Base-by-base conservation (phyloP, 345 rosid species). In the Camelina neglecta region DNA sequence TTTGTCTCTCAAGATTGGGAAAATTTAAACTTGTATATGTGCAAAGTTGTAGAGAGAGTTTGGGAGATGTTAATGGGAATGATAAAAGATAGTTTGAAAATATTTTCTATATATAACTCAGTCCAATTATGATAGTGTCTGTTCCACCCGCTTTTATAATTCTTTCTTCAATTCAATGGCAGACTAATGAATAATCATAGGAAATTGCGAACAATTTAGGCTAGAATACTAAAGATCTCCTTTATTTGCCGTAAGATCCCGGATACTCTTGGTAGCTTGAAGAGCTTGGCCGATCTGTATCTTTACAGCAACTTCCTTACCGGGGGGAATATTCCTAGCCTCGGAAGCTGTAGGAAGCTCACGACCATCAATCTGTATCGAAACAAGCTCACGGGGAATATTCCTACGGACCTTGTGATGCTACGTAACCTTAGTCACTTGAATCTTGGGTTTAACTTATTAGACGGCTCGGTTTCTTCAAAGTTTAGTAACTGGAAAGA, bases 351-450 rank as follows among this genome's bases (percentile, higher is more conserved):
- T 76, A 61, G 57, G 62, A 80, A 75, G 61, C 85, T 92, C 31
- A 66, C 80, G 56, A 53, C 58, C 35, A 82, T 92, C 60, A 56
- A 86, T 56, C 64, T 92, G 60, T 92, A 86, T 26, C 39, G 35
- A 77, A 92, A 92, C 79, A 80, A 82, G 42, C 79, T 90, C 55
- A 65, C 82, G 0, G 92, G 97, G 11, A 11, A 44, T 7, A 53
- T 90, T 64, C 90, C 97, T 50, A 51, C 12, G 20, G 85, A 84
- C 75, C 80, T 92, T 10, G 86, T 83, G 11, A 78, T 81, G 55
- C 87, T 92, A 41, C 39, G 13, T 29, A 74, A 77, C 11, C 90
- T 88, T 18, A 72, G 53, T 57, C n/a, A 15, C n/a, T 26, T 92
- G 70, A 60, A 87, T 79, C 77, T 92, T 8, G 85, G 89, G 31